Conservation (phyloP, 1,139 yeast species). For the Hansenula sp. region DNA sequence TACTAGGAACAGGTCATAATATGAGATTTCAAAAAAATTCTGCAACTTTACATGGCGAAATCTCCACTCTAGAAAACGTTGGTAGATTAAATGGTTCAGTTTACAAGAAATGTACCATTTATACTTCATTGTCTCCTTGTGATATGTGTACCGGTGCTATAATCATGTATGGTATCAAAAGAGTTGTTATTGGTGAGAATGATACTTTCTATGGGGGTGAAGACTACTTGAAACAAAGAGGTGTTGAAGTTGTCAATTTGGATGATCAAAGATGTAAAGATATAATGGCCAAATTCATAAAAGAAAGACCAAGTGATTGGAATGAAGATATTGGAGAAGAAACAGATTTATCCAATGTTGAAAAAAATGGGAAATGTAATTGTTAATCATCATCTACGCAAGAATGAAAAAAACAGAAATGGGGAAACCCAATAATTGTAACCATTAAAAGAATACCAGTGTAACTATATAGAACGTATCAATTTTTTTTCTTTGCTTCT, state of each 20-base stretch:
- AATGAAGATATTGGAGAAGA: slow-evolving; percentile 80
- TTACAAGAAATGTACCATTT: slow-evolving; percentile 74
- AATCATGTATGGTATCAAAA: slow-evolving; percentile 75
- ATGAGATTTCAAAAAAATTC: slow-evolving; percentile 78
- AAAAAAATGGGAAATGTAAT: background rate
- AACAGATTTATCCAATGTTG: slow-evolving; percentile 1
- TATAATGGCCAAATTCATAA: slow-evolving; percentile 73
- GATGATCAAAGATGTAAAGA: slow-evolving; percentile 65
- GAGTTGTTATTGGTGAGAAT: slow-evolving; percentile 89
- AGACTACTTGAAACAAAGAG: slow-evolving; percentile 58
- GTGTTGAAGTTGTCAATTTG: slow-evolving; percentile 72
- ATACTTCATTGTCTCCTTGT: slow-evolving; percentile 91
- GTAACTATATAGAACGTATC: no score
- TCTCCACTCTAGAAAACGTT: slow-evolving; percentile 81
- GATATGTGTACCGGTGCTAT: slow-evolving; percentile 95
- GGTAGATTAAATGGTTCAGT: slow-evolving; percentile 73
- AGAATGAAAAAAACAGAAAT: background rate
- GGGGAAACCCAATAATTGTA: background rate
- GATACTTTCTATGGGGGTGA: slow-evolving; percentile 76
- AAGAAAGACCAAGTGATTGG: slow-evolving; percentile 80
- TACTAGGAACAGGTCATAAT: slow-evolving; percentile 86
- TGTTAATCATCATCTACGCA: background rate
- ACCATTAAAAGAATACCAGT: background rate
- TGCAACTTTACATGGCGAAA: slow-evolving; percentile 88
- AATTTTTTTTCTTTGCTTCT: background rate